Conservation (phyloP, 345 rosid genomes). For the Eucalyptus rudis region DNA sequence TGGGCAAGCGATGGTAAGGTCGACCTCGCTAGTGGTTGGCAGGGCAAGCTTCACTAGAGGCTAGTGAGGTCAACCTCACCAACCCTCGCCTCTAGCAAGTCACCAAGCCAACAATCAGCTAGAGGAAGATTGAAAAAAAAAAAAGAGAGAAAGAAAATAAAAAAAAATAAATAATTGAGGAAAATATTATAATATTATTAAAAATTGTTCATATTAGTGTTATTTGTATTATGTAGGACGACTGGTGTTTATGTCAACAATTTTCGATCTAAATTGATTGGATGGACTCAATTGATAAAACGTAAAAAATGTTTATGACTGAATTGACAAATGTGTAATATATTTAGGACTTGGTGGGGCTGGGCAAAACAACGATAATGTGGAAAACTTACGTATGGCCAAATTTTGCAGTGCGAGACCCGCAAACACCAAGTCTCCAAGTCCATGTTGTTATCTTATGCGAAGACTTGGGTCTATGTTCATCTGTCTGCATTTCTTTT, state of each 20-base stretch:
- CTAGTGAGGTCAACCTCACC: neutral
- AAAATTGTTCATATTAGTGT: fast-evolving
- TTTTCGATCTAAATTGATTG: fast-evolving
- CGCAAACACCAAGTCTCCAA: neutral
- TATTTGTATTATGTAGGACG: fast-evolving
- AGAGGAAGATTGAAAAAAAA: no score
- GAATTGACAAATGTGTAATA: fast-evolving
- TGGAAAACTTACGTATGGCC: neutral
- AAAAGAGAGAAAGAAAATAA: no score
- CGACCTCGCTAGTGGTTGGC: fast-evolving
- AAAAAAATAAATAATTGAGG: no score
- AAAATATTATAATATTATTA: no score
- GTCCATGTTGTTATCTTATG: neutral
- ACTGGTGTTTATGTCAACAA: fast-evolving
- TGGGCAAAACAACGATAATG: neutral
- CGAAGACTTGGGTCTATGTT: neutral
- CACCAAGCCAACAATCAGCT: no score
- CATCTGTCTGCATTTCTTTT: neutral
- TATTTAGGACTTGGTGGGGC: neutral
- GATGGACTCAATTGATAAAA: no score
- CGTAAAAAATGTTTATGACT: fast-evolving
- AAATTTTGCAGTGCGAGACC: neutral
- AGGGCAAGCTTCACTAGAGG: neutral
- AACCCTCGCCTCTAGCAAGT: no score
- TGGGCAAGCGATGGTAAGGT: no score